phyloP scores from a whole-genome alignment of 805 yeast species.

The Pichia eremophila region DNA sequence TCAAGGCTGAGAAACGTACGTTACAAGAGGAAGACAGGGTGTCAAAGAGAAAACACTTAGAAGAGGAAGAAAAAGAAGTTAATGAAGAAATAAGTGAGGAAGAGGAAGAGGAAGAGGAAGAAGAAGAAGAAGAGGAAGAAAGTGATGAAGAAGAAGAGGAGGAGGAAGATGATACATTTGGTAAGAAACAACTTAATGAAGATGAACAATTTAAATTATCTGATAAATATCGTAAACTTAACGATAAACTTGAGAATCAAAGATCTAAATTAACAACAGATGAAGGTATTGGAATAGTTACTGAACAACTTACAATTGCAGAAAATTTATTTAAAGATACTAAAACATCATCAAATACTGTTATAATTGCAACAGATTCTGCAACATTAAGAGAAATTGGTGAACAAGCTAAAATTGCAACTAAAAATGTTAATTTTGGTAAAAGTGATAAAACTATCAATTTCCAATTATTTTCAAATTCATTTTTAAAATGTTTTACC shows the following conservation, averaged over 20 bases:
- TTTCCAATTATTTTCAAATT: constrained; percentile 37
- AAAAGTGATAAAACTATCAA: constrained; percentile 42
- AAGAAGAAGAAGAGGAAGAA: constrained; percentile 1
- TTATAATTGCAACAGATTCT: constrained; percentile 53
- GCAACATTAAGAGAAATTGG: constrained; percentile 52
- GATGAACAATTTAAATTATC: constrained; percentile 17
- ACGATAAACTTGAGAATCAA: constrained; percentile 22
- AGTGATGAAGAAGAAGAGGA: constrained; percentile 1
- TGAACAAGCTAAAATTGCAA: constrained; percentile 54
- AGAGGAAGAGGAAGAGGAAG: background rate
- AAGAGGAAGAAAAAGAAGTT: background rate
- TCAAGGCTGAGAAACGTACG: too few species aligned
- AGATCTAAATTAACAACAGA: constrained; percentile 47
- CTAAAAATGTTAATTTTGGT: constrained; percentile 52
- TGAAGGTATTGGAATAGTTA: constrained; percentile 44
- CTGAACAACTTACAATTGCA: constrained; percentile 34
- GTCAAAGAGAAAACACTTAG: too few species aligned
- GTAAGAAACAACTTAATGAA: constrained; percentile 8
- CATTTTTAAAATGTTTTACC: constrained; percentile 28
- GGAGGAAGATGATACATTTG: constrained; percentile 1
- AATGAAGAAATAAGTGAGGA: background rate
- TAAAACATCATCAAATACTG: constrained; percentile 27
- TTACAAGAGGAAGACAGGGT: too few species aligned
- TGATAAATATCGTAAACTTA: constrained; percentile 18
- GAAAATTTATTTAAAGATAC: constrained; percentile 38